These are phyloP conservation scores for Physocladia obscura DNA, from an alignment of 192 early-diverging fungal genomes.

Conservation along the genomic window DNA sequence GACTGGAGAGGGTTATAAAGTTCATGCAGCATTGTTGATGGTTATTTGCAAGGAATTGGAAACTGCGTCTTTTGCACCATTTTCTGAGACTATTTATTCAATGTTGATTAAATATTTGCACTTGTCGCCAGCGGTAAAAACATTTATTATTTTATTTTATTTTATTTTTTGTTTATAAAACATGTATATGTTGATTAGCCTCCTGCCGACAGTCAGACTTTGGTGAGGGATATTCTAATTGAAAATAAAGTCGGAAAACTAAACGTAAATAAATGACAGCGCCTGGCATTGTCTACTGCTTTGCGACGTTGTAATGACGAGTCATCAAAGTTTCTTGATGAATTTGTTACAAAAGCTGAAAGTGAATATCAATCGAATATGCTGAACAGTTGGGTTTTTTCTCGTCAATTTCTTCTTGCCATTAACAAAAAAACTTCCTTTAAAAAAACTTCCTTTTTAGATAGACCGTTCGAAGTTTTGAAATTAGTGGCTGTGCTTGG, in stretches of 20 bases:
- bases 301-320: background rate
- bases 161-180: background rate
- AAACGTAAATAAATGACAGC: background rate
- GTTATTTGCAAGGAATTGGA: background rate
- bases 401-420: background rate
- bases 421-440: background rate
- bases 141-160: background rate
- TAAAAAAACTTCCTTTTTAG: background rate
- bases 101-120: background rate
- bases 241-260: background rate
- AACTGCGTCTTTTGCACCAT: background rate
- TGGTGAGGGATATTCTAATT: background rate
- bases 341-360: background rate
- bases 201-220: slow-evolving; percentile 8
- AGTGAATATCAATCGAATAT: background rate
- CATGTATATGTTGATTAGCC: background rate
- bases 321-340: background rate
- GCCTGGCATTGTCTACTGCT: background rate
- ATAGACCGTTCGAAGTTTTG: background rate
- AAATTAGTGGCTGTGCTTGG: slow-evolving; percentile 3
- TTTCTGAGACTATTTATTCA: background rate
- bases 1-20: background rate
- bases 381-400: background rate
- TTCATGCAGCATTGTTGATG: background rate
- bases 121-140: background rate